These are phyloP conservation scores for Kwoniella sp. DNA, from an alignment of 768 basidiomycete species.

Conservation along the genomic window DNA sequence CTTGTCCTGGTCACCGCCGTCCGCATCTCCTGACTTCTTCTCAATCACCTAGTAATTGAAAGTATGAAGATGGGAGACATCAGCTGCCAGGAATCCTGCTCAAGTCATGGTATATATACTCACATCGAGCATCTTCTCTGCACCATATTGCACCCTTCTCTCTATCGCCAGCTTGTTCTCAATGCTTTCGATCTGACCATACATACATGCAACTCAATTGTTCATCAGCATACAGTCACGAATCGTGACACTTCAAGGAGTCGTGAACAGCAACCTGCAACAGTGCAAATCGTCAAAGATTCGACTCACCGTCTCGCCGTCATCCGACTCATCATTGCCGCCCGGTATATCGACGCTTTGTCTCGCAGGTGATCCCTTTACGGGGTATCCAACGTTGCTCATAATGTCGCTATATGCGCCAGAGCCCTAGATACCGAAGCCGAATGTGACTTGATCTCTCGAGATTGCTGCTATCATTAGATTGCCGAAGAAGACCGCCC, in stretches of 20 bases:
- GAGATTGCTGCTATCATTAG: too few species aligned
- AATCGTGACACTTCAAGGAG: too few species aligned
- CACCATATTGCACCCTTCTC: conserved; percentile 84
- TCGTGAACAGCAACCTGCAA: too few species aligned
- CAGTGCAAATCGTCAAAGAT: too few species aligned
- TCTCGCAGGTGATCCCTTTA: neutral
- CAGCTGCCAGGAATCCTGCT: neutral
- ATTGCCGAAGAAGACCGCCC: too few species aligned
- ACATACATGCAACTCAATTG: neutral
- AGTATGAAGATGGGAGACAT: neutral
- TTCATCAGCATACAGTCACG: neutral
- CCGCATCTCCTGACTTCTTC: conserved; percentile 30
- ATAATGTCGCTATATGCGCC: neutral
- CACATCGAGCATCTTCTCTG: conserved; percentile 82
- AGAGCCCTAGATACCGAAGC: too few species aligned
- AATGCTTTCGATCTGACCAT: conserved; percentile 66
- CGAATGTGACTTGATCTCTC: too few species aligned
- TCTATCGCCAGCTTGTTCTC: conserved; percentile 72
- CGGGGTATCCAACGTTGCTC: conserved; percentile 1
- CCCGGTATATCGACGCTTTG: conserved; percentile 1
- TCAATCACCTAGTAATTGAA: conserved; percentile 42
- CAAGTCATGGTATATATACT: conserved; percentile 56
- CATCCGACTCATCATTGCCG: neutral
- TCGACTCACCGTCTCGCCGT: conserved; percentile 2
- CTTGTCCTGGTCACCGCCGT: conserved; percentile 61